These are phyloP conservation scores for Solidago caesia DNA, from an alignment of 129 eudicot species.

Conservation along the genomic window DNA sequence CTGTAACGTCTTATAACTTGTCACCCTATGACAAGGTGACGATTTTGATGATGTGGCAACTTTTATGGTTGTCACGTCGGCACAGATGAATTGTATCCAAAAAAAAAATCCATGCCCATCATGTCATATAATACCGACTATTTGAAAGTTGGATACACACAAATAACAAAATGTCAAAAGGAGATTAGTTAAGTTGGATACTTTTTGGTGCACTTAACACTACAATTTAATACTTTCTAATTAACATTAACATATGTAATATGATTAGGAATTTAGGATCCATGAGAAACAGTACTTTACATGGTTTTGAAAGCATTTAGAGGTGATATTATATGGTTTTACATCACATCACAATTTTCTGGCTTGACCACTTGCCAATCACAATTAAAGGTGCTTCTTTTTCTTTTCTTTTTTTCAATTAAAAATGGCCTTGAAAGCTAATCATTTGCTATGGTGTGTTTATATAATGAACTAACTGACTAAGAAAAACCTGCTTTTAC, in stretches of 20 bases:
- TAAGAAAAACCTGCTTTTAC: conserved; percentile 40
- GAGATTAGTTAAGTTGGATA: too few relatives aligned
- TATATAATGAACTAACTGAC: conserved; percentile 43
- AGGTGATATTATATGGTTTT: conserved; percentile 35
- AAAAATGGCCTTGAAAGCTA: conserved; percentile 35
- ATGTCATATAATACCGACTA: too few relatives aligned
- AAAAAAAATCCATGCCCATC: too few relatives aligned
- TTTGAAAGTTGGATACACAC: too few relatives aligned
- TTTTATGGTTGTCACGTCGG: too few relatives aligned
- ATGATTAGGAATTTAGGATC: not conserved
- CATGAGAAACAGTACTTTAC: conserved; percentile 27
- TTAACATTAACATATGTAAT: not conserved
- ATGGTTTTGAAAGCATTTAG: conserved; percentile 22
- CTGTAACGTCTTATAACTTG: too few relatives aligned
- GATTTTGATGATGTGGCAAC: too few relatives aligned
- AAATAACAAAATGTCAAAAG: too few relatives aligned
- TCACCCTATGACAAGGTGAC: too few relatives aligned
- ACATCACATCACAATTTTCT: conserved; percentile 41
- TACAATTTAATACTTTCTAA: not conserved
- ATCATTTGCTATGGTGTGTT: conserved; percentile 39
- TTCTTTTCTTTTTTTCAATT: conserved; percentile 26
- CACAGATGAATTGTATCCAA: too few relatives aligned
- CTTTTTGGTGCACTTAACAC: not conserved
- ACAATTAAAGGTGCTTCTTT: conserved; percentile 35
- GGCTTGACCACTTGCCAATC: conserved; percentile 42